Evolutionary conservation across 768 basidiomycete species (phyloP).

Genomic region (Gloeophyllum trabeum): DNA sequence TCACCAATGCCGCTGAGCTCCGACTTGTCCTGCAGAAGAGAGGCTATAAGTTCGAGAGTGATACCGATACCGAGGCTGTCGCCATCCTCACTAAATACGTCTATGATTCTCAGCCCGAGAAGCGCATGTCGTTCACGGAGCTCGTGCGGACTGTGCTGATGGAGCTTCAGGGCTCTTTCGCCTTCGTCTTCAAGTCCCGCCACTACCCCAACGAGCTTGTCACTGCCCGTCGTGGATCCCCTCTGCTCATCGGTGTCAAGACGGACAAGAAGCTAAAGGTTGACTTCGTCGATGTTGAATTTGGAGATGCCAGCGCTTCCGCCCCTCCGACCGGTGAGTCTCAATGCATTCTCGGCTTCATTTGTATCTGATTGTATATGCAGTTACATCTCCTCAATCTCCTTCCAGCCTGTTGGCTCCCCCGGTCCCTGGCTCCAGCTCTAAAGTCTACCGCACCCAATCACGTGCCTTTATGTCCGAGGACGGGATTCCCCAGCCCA

Average conservation of each 20-base stretch:
- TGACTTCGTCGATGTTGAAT: slow-evolving; percentile 98
- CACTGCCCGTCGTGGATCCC: slow-evolving; percentile 93
- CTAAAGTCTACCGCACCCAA: slow-evolving; percentile 86
- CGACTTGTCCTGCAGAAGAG: slow-evolving; percentile 90
- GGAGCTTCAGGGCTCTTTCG: slow-evolving; percentile 97
- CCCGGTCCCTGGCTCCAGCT: slow-evolving; percentile 34
- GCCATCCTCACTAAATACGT: slow-evolving; percentile 95
- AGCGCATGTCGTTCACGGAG: slow-evolving; percentile 79
- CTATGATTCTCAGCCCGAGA: slow-evolving; percentile 85
- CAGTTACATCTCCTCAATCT: slow-evolving; percentile 25
- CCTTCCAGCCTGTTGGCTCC: slow-evolving; percentile 60
- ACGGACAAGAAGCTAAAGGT: slow-evolving; percentile 99
- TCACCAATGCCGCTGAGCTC: slow-evolving; percentile 87
- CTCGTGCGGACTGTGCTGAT: slow-evolving; percentile 93
- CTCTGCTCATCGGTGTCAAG: slow-evolving; percentile 95
- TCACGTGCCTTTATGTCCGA: slow-evolving; percentile 98
- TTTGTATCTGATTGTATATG: slow-evolving; percentile 16
- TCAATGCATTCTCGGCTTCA: background rate
- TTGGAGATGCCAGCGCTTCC: no score
- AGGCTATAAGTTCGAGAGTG: slow-evolving; percentile 87
- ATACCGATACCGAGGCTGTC: slow-evolving; percentile 97
- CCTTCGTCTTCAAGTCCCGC: slow-evolving; percentile 95
- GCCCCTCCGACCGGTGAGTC: no score
- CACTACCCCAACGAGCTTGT: slow-evolving; percentile 97
- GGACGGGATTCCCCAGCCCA: slow-evolving; percentile 96